Percentiles rank a stretch among this genome's conserved stretches.
Conservation (phyloP, 768 basidiomycete genomes). For the Collybiopsis confluens region DNA sequence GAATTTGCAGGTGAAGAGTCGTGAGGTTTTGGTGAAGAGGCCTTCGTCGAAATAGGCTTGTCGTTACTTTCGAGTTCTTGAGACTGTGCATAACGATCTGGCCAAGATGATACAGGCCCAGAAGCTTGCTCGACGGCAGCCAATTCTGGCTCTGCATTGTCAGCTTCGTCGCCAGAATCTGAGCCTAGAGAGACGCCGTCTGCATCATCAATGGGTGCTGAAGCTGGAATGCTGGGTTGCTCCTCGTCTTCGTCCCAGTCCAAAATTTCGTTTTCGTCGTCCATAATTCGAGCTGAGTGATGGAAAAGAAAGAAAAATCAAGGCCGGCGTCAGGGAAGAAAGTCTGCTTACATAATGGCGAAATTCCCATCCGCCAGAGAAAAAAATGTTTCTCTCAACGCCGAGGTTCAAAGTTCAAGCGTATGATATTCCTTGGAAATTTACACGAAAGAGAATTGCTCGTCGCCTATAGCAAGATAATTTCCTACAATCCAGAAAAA, state of each 20-base stretch:
- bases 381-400: too few relatives aligned
- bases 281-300: conserved; percentile 24
- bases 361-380: too few relatives aligned
- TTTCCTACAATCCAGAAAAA: too few relatives aligned
- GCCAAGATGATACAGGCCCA: conserved; percentile 18
- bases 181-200: conserved; percentile 44
- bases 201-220: conserved; percentile 31
- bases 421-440: too few relatives aligned
- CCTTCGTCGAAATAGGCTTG: not conserved
- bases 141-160: conserved; percentile 27
- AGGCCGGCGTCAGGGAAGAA: not conserved
- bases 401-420: too few relatives aligned
- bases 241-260: conserved; percentile 49
- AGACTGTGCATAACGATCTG: not conserved
- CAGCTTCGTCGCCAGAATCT: conserved; percentile 49
- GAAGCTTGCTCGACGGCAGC: conserved; percentile 18
- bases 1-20: not conserved
- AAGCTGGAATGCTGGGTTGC: conserved; percentile 12
- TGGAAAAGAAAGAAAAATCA: not conserved
- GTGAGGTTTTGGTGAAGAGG: conserved; percentile 8
- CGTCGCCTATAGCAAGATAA: too few relatives aligned
- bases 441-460: too few relatives aligned
- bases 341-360: not conserved
- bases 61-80: not conserved
- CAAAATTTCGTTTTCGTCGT: conserved; percentile 40